Conservation (phyloP, 257 asterid genomes). For the Lithospermum erythrorhizon region DNA sequence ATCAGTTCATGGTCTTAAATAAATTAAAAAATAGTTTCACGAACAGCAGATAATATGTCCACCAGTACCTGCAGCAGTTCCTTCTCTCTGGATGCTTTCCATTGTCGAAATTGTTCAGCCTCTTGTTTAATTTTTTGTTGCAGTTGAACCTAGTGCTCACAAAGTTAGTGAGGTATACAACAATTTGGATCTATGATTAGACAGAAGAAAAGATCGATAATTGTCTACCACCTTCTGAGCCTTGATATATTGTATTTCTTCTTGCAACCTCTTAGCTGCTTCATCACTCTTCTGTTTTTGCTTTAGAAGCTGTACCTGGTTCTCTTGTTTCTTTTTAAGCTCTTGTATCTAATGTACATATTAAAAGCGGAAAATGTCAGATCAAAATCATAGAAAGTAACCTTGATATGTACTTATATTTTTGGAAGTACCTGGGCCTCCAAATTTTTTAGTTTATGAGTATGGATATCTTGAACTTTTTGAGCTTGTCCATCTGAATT, state of each 20-base stretch:
- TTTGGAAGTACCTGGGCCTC: slow-evolving; percentile 67
- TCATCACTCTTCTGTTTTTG: slow-evolving; percentile 97
- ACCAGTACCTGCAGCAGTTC: slow-evolving; percentile 73
- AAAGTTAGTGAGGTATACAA: slow-evolving; percentile 8
- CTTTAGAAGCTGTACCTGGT: slow-evolving; percentile 90
- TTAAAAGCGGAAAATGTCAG: not conserved
- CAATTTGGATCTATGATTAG: not conserved
- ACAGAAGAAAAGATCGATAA: slow-evolving; percentile 5
- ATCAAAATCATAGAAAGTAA: slow-evolving; percentile 4
- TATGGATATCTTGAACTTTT: slow-evolving; percentile 73
- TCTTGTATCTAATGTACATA: slow-evolving; percentile 3
- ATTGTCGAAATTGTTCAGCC: slow-evolving; percentile 93
- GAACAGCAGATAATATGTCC: not conserved
- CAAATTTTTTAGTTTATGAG: slow-evolving; percentile 75
- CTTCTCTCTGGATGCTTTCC: slow-evolving; percentile 98
- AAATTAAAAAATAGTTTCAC: not conserved
- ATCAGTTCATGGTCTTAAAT: not conserved
- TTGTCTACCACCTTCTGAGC: slow-evolving; percentile 64
- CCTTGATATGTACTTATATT: not conserved
- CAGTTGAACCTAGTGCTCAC: slow-evolving; percentile 62
- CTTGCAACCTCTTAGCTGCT: slow-evolving; percentile 85
- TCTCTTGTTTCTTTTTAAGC: slow-evolving; percentile 4
- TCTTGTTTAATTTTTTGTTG: slow-evolving; percentile 96
- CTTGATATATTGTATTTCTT: slow-evolving; percentile 88
- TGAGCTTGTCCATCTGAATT: slow-evolving; percentile 87